Evolutionary conservation across 495 filamentous ascomycete species (phyloP).

Genomic region (Lasiosphaeriaceae sp.): DNA sequence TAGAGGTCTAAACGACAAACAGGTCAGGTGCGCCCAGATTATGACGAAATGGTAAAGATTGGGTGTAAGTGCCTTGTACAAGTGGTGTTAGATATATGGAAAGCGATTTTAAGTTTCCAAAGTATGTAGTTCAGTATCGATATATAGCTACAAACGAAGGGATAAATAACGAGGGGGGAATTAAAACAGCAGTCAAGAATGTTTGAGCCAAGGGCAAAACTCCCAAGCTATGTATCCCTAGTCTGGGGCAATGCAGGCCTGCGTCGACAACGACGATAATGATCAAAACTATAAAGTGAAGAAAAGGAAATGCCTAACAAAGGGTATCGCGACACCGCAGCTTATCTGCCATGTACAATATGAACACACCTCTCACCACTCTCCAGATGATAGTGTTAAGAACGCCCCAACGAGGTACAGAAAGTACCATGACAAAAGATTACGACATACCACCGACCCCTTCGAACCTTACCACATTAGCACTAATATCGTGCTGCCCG

Average conservation of each 20-base stretch:
- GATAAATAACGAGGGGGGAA: not conserved
- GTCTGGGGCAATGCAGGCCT: too few relatives aligned
- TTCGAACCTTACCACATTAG: not conserved
- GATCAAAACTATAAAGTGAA: slow-evolving; percentile 5
- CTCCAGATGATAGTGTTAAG: not conserved
- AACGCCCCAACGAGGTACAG: not conserved
- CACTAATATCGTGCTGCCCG: not conserved
- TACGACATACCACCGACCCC: slow-evolving; percentile 1
- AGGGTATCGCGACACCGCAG: slow-evolving; percentile 19
- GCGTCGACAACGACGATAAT: not conserved
- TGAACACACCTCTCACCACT: not conserved
- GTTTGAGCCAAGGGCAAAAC: too few relatives aligned
- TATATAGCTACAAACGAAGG: too few relatives aligned
- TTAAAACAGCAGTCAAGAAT: not conserved
- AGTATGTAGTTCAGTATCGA: too few relatives aligned
- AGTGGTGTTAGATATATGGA: too few relatives aligned
- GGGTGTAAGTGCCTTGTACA: too few relatives aligned
- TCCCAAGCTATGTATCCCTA: not conserved
- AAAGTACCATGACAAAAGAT: not conserved
- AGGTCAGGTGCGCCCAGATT: too few relatives aligned
- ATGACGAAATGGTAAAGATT: too few relatives aligned
- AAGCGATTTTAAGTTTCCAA: too few relatives aligned
- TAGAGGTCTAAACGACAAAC: too few relatives aligned
- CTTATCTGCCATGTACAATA: slow-evolving; percentile 5
- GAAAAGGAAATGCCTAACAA: not conserved